Evolutionary conservation across 352 stramenopile genomes (phyloP).

Genomic region (Pythium dissotocum): DNA sequence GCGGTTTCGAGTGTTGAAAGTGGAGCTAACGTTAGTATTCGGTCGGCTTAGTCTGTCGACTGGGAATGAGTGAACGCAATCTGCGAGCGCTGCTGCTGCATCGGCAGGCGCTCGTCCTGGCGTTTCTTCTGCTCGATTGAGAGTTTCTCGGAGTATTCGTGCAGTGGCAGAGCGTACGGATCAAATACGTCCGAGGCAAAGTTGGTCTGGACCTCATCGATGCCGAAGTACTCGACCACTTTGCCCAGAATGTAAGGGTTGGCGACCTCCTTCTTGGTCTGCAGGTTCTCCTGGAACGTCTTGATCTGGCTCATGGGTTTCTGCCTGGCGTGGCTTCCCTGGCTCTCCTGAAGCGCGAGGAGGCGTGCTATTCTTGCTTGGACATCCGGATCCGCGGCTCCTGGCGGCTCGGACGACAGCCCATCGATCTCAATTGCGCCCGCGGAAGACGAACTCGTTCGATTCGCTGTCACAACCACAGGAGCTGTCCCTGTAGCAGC

Average conservation of each 20-base stretch:
- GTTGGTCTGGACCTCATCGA: constrained; percentile 81
- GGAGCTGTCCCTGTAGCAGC: neutral
- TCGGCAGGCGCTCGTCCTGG: constrained; percentile 37
- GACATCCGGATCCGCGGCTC: constrained; percentile 30
- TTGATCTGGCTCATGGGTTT: constrained; percentile 12
- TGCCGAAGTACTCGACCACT: constrained; percentile 85
- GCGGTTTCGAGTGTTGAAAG: neutral
- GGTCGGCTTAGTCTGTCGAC: constrained; percentile 9
- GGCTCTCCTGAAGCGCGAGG: constrained; percentile 35
- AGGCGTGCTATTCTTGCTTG: constrained; percentile 74
- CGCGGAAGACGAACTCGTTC: neutral
- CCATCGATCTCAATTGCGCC: constrained; percentile 19
- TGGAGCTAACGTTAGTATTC: neutral
- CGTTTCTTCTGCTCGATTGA: constrained; percentile 65
- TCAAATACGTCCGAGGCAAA: constrained; percentile 69
- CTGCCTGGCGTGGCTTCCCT: neutral
- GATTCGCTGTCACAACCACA: neutral
- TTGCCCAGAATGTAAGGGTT: constrained; percentile 89
- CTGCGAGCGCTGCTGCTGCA: constrained; percentile 40
- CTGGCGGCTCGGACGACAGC: constrained; percentile 39
- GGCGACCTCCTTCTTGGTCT: constrained; percentile 81
- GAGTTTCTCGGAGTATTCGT: constrained; percentile 71
- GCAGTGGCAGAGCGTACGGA: constrained; percentile 59
- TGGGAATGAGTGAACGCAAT: constrained; percentile 20
- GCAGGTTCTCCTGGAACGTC: constrained; percentile 68